Conservation (phyloP, 23 red algal species). For the Chondrus crispus region DNA sequence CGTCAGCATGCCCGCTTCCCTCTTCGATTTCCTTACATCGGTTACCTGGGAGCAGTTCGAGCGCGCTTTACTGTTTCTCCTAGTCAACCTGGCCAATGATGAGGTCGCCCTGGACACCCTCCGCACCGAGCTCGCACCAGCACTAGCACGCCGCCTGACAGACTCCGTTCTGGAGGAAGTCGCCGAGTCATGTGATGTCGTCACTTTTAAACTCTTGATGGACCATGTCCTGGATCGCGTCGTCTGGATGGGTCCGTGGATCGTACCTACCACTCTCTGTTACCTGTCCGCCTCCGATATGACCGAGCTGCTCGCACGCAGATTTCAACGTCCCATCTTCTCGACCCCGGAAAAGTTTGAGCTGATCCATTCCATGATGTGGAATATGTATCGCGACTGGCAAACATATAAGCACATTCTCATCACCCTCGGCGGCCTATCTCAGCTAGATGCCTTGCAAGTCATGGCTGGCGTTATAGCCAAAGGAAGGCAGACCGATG, state of each 20-base stretch:
- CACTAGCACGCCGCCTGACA: background rate
- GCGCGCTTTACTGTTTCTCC: slow-evolving; percentile 10
- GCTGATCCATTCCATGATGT: background rate
- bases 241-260: background rate
- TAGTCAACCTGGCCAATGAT: background rate
- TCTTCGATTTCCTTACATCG: slow-evolving; percentile 23
- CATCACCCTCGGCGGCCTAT: background rate
- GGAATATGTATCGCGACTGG: slow-evolving; percentile 22
- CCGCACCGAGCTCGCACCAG: slow-evolving; percentile 1
- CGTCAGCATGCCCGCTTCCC: slow-evolving; percentile 6
- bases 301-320: background rate
- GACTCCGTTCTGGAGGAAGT: background rate
- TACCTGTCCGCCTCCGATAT: slow-evolving; percentile 24
- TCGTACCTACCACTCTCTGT: background rate
- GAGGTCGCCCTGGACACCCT: background rate
- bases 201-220: background rate
- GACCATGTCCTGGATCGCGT: slow-evolving; percentile 29
- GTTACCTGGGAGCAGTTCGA: background rate
- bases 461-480: background rate
- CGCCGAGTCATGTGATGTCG: background rate
- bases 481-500: background rate
- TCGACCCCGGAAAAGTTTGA: slow-evolving; percentile 3
- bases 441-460: background rate
- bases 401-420: background rate
- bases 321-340: background rate